These are phyloP conservation scores for Colletotrichum godetiae DNA, from an alignment of 2,329 filamentous ascomycete genomes.

Conservation along the genomic window DNA sequence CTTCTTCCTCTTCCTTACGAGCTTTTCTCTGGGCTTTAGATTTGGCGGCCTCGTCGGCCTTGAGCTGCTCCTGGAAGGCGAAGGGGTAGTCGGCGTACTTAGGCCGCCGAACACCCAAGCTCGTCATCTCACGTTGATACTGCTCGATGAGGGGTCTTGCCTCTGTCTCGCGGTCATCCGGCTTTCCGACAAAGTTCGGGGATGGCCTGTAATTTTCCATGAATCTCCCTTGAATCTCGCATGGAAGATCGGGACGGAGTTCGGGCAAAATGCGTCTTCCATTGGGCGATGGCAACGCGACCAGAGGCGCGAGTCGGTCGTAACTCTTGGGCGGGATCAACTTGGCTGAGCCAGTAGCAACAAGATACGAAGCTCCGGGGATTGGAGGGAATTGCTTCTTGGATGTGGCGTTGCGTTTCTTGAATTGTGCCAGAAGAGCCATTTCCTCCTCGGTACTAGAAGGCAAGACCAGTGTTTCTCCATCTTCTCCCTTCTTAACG, in stretches of 20 bases:
- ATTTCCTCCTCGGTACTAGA: constrained; percentile 38
- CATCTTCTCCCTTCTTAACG: constrained; percentile 48
- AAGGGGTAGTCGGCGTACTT: constrained; percentile 59
- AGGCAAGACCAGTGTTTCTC: constrained; percentile 42
- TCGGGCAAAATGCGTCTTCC: constrained; percentile 53
- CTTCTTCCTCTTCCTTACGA: constrained; percentile 55
- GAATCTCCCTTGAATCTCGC: constrained; percentile 57
- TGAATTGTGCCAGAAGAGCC: constrained; percentile 50
- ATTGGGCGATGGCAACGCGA: constrained; percentile 53
- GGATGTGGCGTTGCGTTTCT: constrained; percentile 49
- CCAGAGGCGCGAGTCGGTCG: constrained; percentile 56
- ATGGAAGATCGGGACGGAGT: constrained; percentile 52
- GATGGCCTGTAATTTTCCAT: constrained; percentile 54
- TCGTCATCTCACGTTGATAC: constrained; percentile 55
- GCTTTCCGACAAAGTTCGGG: constrained; percentile 47
- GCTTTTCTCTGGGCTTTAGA: constrained; percentile 59
- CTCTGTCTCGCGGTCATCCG: constrained; percentile 55
- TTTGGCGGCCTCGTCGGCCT: constrained; percentile 56
- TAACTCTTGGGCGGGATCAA: constrained; percentile 57
- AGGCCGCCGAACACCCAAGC: constrained; percentile 54
- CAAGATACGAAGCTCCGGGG: constrained; percentile 51
- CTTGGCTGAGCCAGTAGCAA: constrained; percentile 52
- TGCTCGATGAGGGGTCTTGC: constrained; percentile 52
- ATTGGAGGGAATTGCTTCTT: constrained; percentile 52
- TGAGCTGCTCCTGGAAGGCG: constrained; percentile 57